These are phyloP conservation scores for Conringia planisiliqua DNA, from an alignment of 345 rosid species.

Conservation along the genomic window DNA sequence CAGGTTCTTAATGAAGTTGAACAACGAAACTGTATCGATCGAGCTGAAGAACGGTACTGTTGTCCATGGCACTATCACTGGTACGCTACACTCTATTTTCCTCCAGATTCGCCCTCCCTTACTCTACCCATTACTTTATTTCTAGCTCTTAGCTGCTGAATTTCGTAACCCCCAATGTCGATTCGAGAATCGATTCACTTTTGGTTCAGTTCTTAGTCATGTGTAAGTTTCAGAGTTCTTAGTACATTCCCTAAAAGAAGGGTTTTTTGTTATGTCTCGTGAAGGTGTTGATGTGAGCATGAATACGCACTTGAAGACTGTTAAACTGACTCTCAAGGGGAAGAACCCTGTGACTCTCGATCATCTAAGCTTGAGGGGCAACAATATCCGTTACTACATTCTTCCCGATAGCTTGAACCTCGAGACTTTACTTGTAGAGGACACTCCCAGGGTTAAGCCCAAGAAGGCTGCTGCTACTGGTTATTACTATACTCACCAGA, in stretches of 20 bases:
- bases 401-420: constrained; percentile 96
- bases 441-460: constrained; percentile 88
- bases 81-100: constrained; percentile 30
- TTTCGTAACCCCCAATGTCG: background rate
- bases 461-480: constrained; percentile 87
- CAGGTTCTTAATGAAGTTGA: constrained; percentile 95
- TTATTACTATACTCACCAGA: constrained; percentile 17
- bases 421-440: constrained; percentile 91
- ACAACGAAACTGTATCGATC: constrained; percentile 89
- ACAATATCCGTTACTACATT: constrained; percentile 90
- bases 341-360: constrained; percentile 80
- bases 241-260: background rate
- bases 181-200: background rate
- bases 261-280: background rate
- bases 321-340: constrained; percentile 86
- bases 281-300: constrained; percentile 95
- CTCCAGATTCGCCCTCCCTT: background rate
- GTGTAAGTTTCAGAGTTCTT: background rate
- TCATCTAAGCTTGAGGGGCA: constrained; percentile 92
- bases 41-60: constrained; percentile 94
- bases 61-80: constrained; percentile 91
- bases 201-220: background rate
- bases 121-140: background rate
- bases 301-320: constrained; percentile 96
- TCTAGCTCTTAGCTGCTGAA: background rate